These are phyloP conservation scores for Chlorophyllum brunneum DNA, from an alignment of 768 basidiomycete genomes.

Conservation along the genomic window DNA sequence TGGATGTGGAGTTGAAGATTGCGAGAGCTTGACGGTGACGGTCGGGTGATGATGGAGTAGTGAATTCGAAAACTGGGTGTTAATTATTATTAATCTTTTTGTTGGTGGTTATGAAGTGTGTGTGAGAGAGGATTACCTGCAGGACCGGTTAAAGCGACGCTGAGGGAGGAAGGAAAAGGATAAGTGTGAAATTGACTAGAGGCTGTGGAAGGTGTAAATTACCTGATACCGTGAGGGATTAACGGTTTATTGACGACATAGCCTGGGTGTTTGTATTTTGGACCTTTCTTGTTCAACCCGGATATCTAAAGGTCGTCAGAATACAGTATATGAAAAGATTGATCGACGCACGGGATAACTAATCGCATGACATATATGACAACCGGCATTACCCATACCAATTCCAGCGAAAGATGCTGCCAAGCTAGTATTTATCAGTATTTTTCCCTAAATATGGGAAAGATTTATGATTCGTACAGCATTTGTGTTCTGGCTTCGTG, in stretches of 20 bases:
- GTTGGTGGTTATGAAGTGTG: background rate
- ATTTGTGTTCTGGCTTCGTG: constrained; percentile 87
- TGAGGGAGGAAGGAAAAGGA: constrained; percentile 14
- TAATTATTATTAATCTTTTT: background rate
- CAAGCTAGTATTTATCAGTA: constrained; percentile 43
- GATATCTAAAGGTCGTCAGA: no score
- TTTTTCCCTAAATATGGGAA: background rate
- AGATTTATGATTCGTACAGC: constrained; percentile 52
- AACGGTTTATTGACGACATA: constrained; percentile 85
- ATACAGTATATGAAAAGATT: background rate
- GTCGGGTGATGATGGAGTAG: constrained; percentile 87
- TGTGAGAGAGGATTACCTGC: constrained; percentile 42
- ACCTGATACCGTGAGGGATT: constrained; percentile 90
- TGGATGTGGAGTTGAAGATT: constrained; percentile 67
- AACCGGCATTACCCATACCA: constrained; percentile 91
- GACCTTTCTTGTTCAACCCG: constrained; percentile 90
- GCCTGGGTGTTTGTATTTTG: constrained; percentile 88
- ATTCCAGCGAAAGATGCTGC: constrained; percentile 95
- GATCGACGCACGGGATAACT: constrained; percentile 66
- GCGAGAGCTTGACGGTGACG: constrained; percentile 88
- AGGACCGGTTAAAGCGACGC: constrained; percentile 87
- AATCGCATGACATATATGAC: constrained; percentile 87
- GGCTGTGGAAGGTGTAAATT: constrained; percentile 10
- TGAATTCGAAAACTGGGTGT: constrained; percentile 84
- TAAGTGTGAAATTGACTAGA: background rate